A percentile compares a stretch with the other conserved stretches of the same genome.
phyloP scores from a whole-genome alignment of 2,329 filamentous ascomycete species.

The Colletotrichum siamense region DNA sequence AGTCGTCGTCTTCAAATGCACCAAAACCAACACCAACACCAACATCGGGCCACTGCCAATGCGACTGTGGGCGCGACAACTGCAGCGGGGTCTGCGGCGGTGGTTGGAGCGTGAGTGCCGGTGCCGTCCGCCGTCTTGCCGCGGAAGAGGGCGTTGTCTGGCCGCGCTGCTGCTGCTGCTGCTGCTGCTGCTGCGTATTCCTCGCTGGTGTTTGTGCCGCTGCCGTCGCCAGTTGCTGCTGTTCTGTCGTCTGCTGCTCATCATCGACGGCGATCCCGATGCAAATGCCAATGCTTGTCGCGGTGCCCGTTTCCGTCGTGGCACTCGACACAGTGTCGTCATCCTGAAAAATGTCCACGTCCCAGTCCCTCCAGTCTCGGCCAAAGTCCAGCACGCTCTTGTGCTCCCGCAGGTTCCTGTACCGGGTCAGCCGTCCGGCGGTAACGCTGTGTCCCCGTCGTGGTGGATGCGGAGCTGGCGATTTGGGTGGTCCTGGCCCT shows the following conservation, averaged over 20 bases:
- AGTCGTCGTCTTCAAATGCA: neutral
- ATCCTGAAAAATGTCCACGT: conserved; percentile 19
- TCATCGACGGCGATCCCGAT: conserved; percentile 19
- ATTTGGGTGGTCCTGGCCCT: conserved; percentile 17
- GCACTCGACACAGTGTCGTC: conserved; percentile 19
- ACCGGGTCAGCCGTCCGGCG: conserved; percentile 2
- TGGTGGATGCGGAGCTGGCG: conserved; percentile 18
- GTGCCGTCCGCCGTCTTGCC: conserved; percentile 7
- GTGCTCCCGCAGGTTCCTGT: conserved; percentile 17
- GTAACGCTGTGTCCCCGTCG: conserved; percentile 15
- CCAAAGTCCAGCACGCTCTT: conserved; percentile 20
- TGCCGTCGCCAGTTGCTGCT: neutral
- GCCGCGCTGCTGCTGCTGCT: neutral
- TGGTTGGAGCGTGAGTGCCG: neutral
- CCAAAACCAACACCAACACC: neutral
- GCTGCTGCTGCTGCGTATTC: neutral
- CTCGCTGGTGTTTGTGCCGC: neutral
- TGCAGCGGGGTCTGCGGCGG: conserved; percentile 11
- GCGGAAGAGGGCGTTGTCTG: neutral
- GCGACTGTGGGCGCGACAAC: neutral
- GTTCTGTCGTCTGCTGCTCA: neutral
- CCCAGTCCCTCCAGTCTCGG: conserved; percentile 19
- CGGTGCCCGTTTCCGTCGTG: conserved; percentile 20
- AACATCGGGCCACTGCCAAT: conserved; percentile 1
- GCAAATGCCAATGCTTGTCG: conserved; percentile 14